phyloP scores from a whole-genome alignment of 2,329 filamentous ascomycete species.

The Claviceps digitariae region DNA sequence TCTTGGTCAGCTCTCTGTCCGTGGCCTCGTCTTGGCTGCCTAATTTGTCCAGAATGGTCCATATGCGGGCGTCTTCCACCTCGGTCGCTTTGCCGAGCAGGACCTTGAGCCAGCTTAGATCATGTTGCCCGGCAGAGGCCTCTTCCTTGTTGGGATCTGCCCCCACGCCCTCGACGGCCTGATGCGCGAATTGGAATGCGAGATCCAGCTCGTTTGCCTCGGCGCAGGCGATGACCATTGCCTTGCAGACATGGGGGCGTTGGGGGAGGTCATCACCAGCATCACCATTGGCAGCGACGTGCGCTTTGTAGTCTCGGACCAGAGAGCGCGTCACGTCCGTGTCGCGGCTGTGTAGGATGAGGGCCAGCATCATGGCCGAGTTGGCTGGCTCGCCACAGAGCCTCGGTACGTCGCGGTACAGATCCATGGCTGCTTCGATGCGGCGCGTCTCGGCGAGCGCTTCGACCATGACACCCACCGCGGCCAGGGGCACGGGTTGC shows the following conservation, averaged over 20 bases:
- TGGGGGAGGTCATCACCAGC: constrained; percentile 7
- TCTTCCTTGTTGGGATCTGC: not conserved
- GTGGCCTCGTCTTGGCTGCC: constrained; percentile 8
- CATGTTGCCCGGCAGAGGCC: constrained; percentile 2
- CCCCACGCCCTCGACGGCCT: constrained; percentile 3
- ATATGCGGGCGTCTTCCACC: constrained; percentile 19
- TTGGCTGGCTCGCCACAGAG: constrained; percentile 17
- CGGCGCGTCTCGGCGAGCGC: constrained; percentile 16
- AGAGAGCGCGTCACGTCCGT: constrained; percentile 13
- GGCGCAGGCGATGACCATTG: constrained; percentile 18
- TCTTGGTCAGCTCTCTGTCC: constrained; percentile 10
- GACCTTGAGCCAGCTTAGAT: constrained; percentile 15
- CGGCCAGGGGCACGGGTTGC: constrained; percentile 23
- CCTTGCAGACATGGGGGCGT: constrained; percentile 10
- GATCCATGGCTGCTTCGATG: constrained; percentile 17
- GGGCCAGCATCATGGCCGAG: constrained; percentile 14
- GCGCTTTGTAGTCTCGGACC: constrained; percentile 17
- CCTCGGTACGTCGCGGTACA: constrained; percentile 17
- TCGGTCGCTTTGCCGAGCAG: constrained; percentile 15
- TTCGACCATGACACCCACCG: constrained; percentile 22
- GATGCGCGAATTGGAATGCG: constrained; percentile 19
- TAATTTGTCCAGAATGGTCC: constrained; percentile 19
- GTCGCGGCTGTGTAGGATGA: constrained; percentile 18
- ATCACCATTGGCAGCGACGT: constrained; percentile 8
- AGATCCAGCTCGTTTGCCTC: constrained; percentile 18